A percentile compares a stretch with the other conserved stretches of the same genome.
Conservation (phyloP, 495 filamentous ascomycete genomes). For the Hypoxylon subgilvum region DNA sequence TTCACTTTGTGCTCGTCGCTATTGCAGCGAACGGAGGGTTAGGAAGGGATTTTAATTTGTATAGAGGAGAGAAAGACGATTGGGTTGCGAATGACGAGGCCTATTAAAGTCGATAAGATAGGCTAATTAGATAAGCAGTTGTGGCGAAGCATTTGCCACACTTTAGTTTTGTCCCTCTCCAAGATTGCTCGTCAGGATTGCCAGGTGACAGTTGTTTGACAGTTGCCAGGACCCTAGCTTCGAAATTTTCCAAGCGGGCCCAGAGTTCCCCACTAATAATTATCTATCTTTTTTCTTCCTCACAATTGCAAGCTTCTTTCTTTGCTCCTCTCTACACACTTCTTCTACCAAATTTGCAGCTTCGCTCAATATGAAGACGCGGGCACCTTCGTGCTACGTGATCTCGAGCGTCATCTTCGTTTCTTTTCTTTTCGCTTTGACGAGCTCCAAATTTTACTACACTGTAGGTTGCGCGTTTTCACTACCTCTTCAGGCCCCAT, state of each 20-base stretch:
- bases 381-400: background rate
- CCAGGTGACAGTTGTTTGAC: background rate
- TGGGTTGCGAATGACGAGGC: constrained; percentile 11
- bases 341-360: constrained; percentile 6
- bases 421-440: background rate
- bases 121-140: constrained; percentile 28
- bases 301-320: constrained; percentile 20
- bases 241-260: constrained; percentile 6
- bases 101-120: constrained; percentile 28
- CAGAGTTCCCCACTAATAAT: constrained; percentile 18
- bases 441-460: constrained; percentile 19
- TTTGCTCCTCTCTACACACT: constrained; percentile 5
- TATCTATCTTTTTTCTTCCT: constrained; percentile 23
- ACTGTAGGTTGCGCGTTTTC: constrained; percentile 27
- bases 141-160: constrained; percentile 27
- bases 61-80: constrained; percentile 9
- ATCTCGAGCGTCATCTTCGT: background rate
- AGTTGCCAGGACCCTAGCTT: background rate
- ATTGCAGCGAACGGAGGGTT: constrained; percentile 40
- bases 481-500: constrained; percentile 2
- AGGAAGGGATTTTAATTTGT: constrained; percentile 34
- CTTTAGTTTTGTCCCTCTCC: no score
- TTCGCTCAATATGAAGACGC: background rate
- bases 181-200: no score
- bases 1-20: constrained; percentile 28